Base-by-base conservation (phyloP, 2,329 filamentous ascomycete genomes). In the Cercospora nicotianae region DNA sequence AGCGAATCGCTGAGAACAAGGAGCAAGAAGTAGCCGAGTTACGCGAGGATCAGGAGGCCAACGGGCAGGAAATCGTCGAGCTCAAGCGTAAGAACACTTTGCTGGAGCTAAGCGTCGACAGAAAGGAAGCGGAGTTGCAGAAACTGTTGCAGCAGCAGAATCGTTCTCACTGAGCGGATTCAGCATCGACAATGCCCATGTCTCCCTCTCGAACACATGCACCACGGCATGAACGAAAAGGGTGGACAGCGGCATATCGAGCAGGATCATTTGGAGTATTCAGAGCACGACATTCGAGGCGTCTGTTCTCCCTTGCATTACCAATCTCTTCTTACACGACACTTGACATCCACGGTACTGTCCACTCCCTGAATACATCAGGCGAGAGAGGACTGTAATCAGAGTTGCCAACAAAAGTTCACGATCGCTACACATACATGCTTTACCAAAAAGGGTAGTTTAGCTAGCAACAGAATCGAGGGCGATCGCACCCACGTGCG, bases 81-180 rank as follows among this genome's bases (percentile, higher is more conserved):
- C 39, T 60, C 45, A 67, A 67, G 65, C 57, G 31, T 18, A 31
- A 64, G 61, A 59, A 60, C 12, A 62, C 18, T 33, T 57, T 60
- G 57, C 30, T 51, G n/a, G 33, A 53, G 58, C 20, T 62, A 23
- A 60, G 48, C 42, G 39, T 65, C 26, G 60, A 62, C 39, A 59
- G 55, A 16, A 30, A 60, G 20, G 18, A 66, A 36, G 67, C 31
- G 23, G 60, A 55, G 18, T 36, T 67, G 33, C 23, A 31, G 12
- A 26, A 20, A 33, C n/a, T 60, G 23, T 26, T 20, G 20, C 53
- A 53, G 23, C 53, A 58, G 48, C 9, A 36, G 23, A 26, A 57
- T 31, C 20, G 55, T 18, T 13, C 53, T 23, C 57, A 48, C 26
- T 58, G n/a, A 58, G 13, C n/a, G 10, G 1, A 13, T 20, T 10